Evolutionary conservation across 371 early-diverging fungal species (phyloP), one percentile per base, ranked within the genome.

Genomic region (Entomophthora muscae): DNA sequence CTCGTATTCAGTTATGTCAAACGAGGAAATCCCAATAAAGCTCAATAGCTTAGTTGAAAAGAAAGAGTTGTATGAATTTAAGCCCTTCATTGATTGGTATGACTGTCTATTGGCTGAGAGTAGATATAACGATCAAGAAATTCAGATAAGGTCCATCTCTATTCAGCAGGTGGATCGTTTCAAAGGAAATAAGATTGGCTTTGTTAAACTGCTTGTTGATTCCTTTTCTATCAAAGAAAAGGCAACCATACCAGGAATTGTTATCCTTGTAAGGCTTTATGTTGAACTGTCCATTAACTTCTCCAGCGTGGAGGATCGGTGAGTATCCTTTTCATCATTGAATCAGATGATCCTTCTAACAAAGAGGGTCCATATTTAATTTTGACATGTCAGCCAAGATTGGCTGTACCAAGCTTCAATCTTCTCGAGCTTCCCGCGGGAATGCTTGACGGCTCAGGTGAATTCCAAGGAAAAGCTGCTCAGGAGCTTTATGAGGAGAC

Each of bases 371-470:
- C 5, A 42, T 78, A 76, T 21, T 73, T 81, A 21, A 71, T 89
- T 21, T 66, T 92, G 62, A 83, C 87, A 0, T 71, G 78, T 60
- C 92, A 92, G 68, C 84, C 92, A 7, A 77, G 91, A 5, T 65
- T 90, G 12, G 76, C 92, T 0, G 78, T 84, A 3, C 83, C 84
- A 0, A 72, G 76, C 23, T 67, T 83, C 27, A 57, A 65, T 3
- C 78, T 85, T 65, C 72, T 77, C 33, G 91, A 90, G 69, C 70
- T 92, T 27, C 92, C 92, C 1, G 92, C 91, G 0, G 91, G 92
- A 1, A 90, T 92, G 91, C 66, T 90, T 33, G 90, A 89, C 68
- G 90, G 78, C 23, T 80, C 79, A 24, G 82, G 84, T 10, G 77
- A 81, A 67, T 89, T 91, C 12, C 30, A 66, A 60, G 73, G 73